Evolutionary conservation across 2,329 filamentous ascomycete species (phyloP).

Genomic region (Annulohypoxylon truncatum): DNA sequence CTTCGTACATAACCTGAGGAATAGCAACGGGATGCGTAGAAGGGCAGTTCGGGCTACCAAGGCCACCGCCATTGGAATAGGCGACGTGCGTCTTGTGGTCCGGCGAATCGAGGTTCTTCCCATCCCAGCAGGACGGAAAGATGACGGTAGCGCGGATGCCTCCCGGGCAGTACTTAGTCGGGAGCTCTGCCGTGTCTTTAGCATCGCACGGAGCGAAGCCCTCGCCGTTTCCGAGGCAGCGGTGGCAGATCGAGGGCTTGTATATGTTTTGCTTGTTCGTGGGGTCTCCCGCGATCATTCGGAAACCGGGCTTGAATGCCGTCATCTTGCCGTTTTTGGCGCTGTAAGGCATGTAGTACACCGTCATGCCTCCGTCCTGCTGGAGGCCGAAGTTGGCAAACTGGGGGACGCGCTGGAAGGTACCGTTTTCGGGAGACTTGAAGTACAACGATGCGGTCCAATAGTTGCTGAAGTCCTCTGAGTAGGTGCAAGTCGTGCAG

Average conservation of each 20-base stretch:
- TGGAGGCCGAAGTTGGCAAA: constrained; percentile 47
- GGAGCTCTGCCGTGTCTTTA: constrained; percentile 48
- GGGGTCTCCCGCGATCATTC: constrained; percentile 57
- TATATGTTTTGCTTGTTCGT: constrained; percentile 54
- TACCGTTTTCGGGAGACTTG: constrained; percentile 48
- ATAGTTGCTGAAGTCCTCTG: constrained; percentile 52
- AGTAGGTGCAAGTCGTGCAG: constrained; percentile 53
- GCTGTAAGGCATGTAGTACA: constrained; percentile 56
- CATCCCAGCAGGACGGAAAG: constrained; percentile 44
- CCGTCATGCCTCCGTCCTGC: constrained; percentile 54
- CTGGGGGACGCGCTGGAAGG: constrained; percentile 52
- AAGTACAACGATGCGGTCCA: constrained; percentile 52
- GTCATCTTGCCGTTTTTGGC: constrained; percentile 51
- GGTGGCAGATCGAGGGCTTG: constrained; percentile 41
- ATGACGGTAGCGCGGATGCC: constrained; percentile 40
- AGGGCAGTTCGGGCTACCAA: constrained; percentile 38
- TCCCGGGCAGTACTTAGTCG: constrained; percentile 32
- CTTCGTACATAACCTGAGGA: constrained; percentile 42
- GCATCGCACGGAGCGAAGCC: constrained; percentile 41
- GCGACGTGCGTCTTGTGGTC: constrained; percentile 43
- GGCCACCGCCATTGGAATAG: constrained; percentile 37
- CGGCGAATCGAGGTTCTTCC: constrained; percentile 40
- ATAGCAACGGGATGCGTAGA: constrained; percentile 40
- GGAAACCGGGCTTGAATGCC: constrained; percentile 58
- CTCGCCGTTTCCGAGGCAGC: constrained; percentile 35